Evolutionary conservation across 2,329 filamentous ascomycete genomes (phyloP).

Genomic region (Zymoseptoria ardabiliae): DNA sequence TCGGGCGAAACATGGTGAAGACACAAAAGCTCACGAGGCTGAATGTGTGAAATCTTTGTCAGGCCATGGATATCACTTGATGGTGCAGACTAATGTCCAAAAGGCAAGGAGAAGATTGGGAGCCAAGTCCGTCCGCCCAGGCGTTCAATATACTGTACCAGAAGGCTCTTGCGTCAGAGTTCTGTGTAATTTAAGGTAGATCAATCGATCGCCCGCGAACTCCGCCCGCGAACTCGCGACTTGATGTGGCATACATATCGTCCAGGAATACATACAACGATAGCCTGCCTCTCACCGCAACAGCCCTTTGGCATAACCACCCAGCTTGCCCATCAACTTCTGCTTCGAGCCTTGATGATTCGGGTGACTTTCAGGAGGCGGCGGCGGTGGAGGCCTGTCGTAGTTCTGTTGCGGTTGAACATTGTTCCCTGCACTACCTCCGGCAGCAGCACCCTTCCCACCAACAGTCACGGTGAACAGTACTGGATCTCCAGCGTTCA

Average conservation of each 20-base stretch:
- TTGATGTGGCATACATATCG: background rate
- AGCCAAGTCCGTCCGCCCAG: background rate
- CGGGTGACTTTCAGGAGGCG: constrained; percentile 6
- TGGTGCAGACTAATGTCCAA: background rate
- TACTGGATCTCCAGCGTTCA: constrained; percentile 41
- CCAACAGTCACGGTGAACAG: constrained; percentile 31
- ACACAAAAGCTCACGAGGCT: background rate
- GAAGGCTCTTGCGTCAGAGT: too few species aligned
- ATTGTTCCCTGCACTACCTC: constrained; percentile 1
- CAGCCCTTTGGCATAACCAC: constrained; percentile 3
- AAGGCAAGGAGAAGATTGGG: background rate
- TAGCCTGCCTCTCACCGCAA: background rate
- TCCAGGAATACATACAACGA: background rate
- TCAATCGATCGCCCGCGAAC: too few species aligned
- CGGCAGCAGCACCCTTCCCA: constrained; percentile 11
- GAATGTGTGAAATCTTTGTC: too few species aligned
- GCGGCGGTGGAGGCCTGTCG: constrained; percentile 12
- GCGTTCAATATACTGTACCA: too few species aligned
- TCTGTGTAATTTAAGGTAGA: too few species aligned
- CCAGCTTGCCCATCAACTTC: constrained; percentile 2
- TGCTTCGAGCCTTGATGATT: background rate
- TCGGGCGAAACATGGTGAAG: background rate
- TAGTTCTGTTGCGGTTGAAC: constrained; percentile 6
- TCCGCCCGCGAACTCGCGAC: too few species aligned
- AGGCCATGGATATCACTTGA: too few species aligned